These are phyloP conservation scores for Pleurotus eryngii DNA, from an alignment of 768 basidiomycete species.

Conservation along the genomic window DNA sequence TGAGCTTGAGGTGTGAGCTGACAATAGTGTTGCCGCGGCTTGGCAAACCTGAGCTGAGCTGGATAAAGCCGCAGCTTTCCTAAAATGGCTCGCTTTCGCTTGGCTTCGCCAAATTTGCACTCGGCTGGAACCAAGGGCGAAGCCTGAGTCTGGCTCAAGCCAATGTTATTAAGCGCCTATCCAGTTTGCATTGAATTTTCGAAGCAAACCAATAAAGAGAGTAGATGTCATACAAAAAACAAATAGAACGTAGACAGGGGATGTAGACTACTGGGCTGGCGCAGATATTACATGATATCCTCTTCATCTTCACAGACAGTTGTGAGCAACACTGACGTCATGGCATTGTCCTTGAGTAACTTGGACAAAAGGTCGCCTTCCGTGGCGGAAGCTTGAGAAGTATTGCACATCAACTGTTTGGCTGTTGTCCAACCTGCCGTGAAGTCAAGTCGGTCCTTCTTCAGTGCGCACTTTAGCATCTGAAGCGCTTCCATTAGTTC, in stretches of 20 bases:
- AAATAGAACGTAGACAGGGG: too few species aligned
- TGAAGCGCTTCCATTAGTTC: constrained; percentile 18
- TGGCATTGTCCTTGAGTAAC: background rate
- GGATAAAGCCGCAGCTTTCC: background rate
- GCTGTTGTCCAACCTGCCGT: constrained; percentile 1
- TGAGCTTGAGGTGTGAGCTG: too few species aligned
- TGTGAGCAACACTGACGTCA: background rate
- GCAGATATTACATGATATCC: too few species aligned
- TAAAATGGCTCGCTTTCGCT: background rate
- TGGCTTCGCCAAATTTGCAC: too few species aligned
- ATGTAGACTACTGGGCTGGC: too few species aligned
- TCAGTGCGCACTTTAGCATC: constrained; percentile 14
- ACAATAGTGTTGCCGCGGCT: background rate
- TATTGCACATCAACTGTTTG: background rate
- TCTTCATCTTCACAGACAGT: background rate
- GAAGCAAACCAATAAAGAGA: too few species aligned
- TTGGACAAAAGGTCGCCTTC: background rate
- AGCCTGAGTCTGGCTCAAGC: too few species aligned
- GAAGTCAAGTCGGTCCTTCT: constrained; percentile 11
- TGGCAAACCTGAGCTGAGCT: background rate
- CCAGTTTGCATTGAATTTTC: too few species aligned
- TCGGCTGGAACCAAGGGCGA: too few species aligned
- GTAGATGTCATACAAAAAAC: too few species aligned
- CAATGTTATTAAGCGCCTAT: too few species aligned
- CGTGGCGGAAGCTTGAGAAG: too few species aligned